Conservation (phyloP, 2,329 filamentous ascomycete species). For the Pseudocercospora vitis region DNA sequence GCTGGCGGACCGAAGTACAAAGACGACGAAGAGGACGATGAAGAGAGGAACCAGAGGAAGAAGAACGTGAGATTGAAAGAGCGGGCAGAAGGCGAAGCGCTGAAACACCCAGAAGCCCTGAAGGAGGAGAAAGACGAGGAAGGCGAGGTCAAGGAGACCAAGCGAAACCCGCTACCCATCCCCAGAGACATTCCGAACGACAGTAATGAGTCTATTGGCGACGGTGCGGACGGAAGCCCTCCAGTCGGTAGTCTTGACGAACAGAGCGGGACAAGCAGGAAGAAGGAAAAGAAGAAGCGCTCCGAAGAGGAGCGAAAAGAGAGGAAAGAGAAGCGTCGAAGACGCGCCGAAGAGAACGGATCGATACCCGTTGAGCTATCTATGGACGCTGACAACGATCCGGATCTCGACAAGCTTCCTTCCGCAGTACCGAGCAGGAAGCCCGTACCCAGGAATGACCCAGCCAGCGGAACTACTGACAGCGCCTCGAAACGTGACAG, state of each 20-base stretch:
- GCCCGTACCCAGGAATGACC: constrained; percentile 36
- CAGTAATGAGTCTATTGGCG: too few species aligned
- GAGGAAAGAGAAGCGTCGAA: constrained; percentile 82
- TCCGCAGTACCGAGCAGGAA: constrained; percentile 28
- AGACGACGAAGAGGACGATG: constrained; percentile 58
- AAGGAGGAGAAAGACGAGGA: constrained; percentile 58
- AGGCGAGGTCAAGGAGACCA: constrained; percentile 39
- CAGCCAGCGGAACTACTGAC: constrained; percentile 33
- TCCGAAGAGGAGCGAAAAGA: constrained; percentile 92
- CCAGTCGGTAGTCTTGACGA: constrained; percentile 29
- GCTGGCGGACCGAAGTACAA: constrained; percentile 78
- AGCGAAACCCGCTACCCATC: constrained; percentile 28
- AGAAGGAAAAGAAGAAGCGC: constrained; percentile 94
- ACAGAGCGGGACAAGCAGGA: constrained; percentile 52
- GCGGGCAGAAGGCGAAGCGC: constrained; percentile 70
- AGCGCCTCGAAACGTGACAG: constrained; percentile 57
- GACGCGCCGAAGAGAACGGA: constrained; percentile 83
- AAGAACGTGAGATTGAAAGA: constrained; percentile 64
- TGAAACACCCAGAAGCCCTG: constrained; percentile 64
- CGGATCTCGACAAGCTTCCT: constrained; percentile 11
- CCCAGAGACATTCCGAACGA: constrained; percentile 7
- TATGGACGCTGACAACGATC: constrained; percentile 62
- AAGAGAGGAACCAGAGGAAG: constrained; percentile 53
- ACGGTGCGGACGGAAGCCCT: constrained; percentile 23
- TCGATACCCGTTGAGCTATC: constrained; percentile 80